phyloP scores from a whole-genome alignment of 257 asterid genomes.

The Vinca minor region DNA sequence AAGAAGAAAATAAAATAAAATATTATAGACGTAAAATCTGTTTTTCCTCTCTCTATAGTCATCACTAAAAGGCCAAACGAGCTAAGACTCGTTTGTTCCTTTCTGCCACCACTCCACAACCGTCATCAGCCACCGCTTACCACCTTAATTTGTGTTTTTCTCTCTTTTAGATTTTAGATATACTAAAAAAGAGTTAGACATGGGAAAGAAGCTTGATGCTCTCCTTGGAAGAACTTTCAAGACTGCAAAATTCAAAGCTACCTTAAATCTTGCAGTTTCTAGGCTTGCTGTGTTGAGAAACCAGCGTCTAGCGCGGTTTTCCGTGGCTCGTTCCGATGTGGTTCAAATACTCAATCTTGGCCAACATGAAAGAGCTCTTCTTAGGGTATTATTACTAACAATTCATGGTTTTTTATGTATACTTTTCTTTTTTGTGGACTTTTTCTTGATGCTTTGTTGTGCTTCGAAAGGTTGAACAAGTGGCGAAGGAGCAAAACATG shows the following conservation, averaged over 20 bases:
- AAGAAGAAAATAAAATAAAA: not conserved
- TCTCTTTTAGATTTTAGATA: no score
- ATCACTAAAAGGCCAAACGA: conserved; percentile 4
- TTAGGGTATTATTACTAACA: conserved; percentile 65
- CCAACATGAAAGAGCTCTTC: conserved; percentile 68
- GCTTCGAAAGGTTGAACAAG: not conserved
- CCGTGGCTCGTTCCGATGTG: conserved; percentile 62
- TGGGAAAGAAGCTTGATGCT: conserved; percentile 76
- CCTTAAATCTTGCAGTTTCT: conserved; percentile 44
- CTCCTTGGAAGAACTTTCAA: conserved; percentile 43
- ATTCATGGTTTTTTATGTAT: not conserved
- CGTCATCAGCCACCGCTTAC: not conserved
- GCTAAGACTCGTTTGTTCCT: not conserved
- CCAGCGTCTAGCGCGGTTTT: conserved; percentile 63
- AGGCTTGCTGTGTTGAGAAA: conserved; percentile 58
- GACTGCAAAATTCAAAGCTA: conserved; percentile 39
- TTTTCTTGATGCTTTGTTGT: not conserved
- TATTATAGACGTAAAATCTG: not conserved
- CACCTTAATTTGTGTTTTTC: not conserved
- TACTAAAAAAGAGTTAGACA: conserved; percentile 8
- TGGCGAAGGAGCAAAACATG: conserved; percentile 66
- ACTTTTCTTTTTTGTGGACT: not conserved
- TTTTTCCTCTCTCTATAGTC: not conserved
- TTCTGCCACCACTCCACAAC: not conserved
- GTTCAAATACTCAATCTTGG: conserved; percentile 45